phyloP scores from a whole-genome alignment of 2,329 filamentous ascomycete genomes.

The Colletotrichum shisoi region DNA sequence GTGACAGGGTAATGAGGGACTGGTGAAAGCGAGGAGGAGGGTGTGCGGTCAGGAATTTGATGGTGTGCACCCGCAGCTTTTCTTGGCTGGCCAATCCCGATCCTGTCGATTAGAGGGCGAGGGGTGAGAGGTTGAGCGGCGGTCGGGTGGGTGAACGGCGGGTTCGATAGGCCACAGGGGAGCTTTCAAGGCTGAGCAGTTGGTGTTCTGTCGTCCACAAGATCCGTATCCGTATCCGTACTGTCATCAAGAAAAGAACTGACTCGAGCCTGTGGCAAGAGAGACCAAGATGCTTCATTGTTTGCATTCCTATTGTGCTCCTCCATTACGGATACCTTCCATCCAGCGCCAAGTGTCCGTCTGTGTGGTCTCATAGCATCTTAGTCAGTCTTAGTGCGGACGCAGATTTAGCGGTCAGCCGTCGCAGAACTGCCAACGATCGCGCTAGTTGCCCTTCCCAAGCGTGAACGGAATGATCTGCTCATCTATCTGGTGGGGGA shows the following conservation, averaged over 20 bases:
- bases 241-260: neutral
- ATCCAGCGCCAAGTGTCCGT: slow-evolving; percentile 1
- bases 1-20: slow-evolving; percentile 18
- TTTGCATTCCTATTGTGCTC: neutral
- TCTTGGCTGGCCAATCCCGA: slow-evolving; percentile 34
- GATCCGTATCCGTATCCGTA: too few relatives aligned
- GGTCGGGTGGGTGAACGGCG: slow-evolving; percentile 21
- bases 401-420: slow-evolving; percentile 12
- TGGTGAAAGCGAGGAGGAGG: neutral
- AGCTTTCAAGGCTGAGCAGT: slow-evolving; percentile 5
- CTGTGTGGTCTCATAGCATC: neutral
- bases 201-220: slow-evolving; percentile 8
- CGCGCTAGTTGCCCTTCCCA: slow-evolving; percentile 14
- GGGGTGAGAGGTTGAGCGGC: slow-evolving; percentile 17
- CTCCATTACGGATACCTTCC: neutral
- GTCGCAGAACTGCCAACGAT: slow-evolving; percentile 20
- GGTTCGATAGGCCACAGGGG: slow-evolving; percentile 11
- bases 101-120: slow-evolving; percentile 25
- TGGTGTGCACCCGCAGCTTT: slow-evolving; percentile 37
- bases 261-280: neutral
- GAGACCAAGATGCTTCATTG: slow-evolving; percentile 3
- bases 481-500: slow-evolving; percentile 16
- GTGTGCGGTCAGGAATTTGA: slow-evolving; percentile 26
- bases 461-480: slow-evolving; percentile 9
- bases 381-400: neutral